Evolutionary conservation across 257 asterid species (phyloP).

Genomic region (Ophiorrhiza pumila): DNA sequence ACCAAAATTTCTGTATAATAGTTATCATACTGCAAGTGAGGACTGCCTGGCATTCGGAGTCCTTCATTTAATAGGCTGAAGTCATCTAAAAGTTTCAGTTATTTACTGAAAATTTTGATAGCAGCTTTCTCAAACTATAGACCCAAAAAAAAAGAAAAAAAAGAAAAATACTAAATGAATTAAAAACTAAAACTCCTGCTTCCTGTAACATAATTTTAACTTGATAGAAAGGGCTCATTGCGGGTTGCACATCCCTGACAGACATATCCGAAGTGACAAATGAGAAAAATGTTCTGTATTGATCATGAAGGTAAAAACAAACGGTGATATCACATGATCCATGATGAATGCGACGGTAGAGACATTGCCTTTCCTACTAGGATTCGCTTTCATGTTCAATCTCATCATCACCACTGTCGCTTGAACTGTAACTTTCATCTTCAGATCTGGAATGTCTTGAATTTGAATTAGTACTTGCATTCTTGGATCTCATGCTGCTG

Average conservation of each 20-base stretch:
- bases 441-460: constrained; percentile 18
- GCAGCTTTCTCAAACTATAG: constrained; percentile 4
- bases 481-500: constrained; percentile 9
- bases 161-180: background rate
- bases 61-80: no score
- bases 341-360: background rate
- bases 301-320: constrained; percentile 4
- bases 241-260: constrained; percentile 5
- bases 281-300: constrained; percentile 14
- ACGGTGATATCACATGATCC: constrained; percentile 1
- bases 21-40: background rate
- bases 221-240: constrained; percentile 4
- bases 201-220: constrained; percentile 10
- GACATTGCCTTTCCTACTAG: constrained; percentile 5
- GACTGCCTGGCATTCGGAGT: background rate
- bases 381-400: constrained; percentile 10
- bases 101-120: constrained; percentile 3
- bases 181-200: constrained; percentile 13
- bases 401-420: constrained; percentile 5
- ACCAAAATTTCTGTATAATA: background rate
- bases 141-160: background rate
- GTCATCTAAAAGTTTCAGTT: constrained; percentile 11
- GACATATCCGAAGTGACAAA: constrained; percentile 8
- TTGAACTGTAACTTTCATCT: constrained; percentile 17
- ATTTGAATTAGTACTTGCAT: constrained; percentile 11